Percentiles rank a stretch among this genome's conserved stretches.
phyloP scores from a whole-genome alignment of 2,329 filamentous ascomycete genomes.

The Neodidymelliopsis sp. region DNA sequence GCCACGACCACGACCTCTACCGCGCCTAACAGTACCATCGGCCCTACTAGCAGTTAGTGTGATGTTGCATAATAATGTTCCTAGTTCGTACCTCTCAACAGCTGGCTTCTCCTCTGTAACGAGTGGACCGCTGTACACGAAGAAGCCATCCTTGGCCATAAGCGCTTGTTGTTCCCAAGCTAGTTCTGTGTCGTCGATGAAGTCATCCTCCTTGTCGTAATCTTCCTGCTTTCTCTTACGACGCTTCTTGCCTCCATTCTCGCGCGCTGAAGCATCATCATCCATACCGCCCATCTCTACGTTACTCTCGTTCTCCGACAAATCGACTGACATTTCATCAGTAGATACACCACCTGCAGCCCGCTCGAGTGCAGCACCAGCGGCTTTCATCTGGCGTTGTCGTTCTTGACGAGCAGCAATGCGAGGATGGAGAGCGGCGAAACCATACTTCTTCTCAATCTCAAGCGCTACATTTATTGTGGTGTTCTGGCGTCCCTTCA shows the following conservation, averaged over 20 bases:
- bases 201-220: constrained; percentile 72
- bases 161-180: constrained; percentile 96
- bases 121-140: constrained; percentile 93
- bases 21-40: constrained; percentile 76
- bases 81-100: constrained; percentile 63
- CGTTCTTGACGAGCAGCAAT: constrained; percentile 88
- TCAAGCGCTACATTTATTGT: constrained; percentile 95
- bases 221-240: constrained; percentile 76
- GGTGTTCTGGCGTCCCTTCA: constrained; percentile 84
- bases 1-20: constrained; percentile 64
- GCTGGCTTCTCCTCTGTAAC: constrained; percentile 83
- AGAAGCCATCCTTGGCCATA: constrained; percentile 94
- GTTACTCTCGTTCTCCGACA: constrained; percentile 77
- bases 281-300: constrained; percentile 81
- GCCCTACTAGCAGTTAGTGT: constrained; percentile 60
- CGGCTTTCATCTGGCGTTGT: constrained; percentile 85
- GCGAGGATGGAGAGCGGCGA: constrained; percentile 90
- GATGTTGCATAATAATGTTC: not conserved
- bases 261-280: constrained; percentile 47
- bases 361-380: constrained; percentile 83
- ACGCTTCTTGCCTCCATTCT: constrained; percentile 73
- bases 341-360: constrained; percentile 71
- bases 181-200: constrained; percentile 89
- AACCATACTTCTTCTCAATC: constrained; percentile 92
- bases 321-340: constrained; percentile 85